These are phyloP conservation scores for Capsicum rhomboideum DNA, from an alignment of 257 asterid species.

Conservation along the genomic window DNA sequence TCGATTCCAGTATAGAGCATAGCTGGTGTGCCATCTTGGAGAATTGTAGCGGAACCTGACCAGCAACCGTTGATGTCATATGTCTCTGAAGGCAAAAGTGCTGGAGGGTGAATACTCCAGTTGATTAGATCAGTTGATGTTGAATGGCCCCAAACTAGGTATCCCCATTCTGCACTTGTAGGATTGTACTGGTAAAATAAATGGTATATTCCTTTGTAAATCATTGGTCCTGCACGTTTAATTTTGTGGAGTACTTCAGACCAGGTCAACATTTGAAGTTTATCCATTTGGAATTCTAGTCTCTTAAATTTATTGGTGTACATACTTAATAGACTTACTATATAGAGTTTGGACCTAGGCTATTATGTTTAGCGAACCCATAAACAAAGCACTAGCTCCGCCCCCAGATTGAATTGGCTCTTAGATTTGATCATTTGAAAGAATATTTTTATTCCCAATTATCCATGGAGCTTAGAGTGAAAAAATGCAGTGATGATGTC, in stretches of 20 bases:
- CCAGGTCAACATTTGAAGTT: too few relatives aligned
- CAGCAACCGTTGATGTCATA: constrained; percentile 4
- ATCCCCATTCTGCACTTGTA: constrained; percentile 31
- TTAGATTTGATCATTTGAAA: too few relatives aligned
- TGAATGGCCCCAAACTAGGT: constrained; percentile 30
- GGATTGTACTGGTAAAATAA: neutral
- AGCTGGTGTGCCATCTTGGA: constrained; percentile 28
- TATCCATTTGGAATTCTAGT: too few relatives aligned
- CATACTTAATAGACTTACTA: too few relatives aligned
- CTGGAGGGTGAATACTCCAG: constrained; percentile 38
- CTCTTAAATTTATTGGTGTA: too few relatives aligned
- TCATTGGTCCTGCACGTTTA: constrained; percentile 29
- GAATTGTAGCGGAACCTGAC: constrained; percentile 41
- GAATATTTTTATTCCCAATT: too few relatives aligned
- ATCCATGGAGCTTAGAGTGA: too few relatives aligned
- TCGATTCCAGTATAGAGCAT: constrained; percentile 48
- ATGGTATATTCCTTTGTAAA: neutral
- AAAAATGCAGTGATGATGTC: too few relatives aligned
- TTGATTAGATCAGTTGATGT: constrained; percentile 22
- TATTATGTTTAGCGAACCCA: too few relatives aligned
- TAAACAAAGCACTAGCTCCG: too few relatives aligned
- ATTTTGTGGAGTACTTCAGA: neutral
- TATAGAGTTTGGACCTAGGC: too few relatives aligned
- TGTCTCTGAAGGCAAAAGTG: constrained; percentile 34
- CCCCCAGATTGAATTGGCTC: too few relatives aligned